Evolutionary conservation across 1,284 basidiomycete species (phyloP).

Genomic region (Naganishia albida): DNA sequence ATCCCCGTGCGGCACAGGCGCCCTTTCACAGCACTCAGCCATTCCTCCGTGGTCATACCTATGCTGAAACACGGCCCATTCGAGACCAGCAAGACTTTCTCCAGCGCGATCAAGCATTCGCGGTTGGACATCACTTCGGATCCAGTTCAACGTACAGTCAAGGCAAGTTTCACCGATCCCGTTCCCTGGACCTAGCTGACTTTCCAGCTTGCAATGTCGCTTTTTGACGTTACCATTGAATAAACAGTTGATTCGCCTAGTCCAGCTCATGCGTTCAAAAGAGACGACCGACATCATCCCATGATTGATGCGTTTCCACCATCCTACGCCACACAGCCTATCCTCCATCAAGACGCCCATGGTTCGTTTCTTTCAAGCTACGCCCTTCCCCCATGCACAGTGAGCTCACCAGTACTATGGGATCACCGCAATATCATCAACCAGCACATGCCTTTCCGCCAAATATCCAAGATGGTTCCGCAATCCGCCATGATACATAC

Average conservation of each 20-base stretch:
- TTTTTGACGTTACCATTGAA: too few species aligned
- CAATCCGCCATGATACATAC: background rate
- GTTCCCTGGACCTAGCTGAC: too few species aligned
- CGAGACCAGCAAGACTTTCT: background rate
- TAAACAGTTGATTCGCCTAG: conserved; percentile 19
- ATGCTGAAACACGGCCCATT: background rate
- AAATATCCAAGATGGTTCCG: background rate
- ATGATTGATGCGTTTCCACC: background rate
- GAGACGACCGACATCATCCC: background rate
- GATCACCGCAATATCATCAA: background rate
- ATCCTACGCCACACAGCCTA: background rate
- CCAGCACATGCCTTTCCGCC: background rate
- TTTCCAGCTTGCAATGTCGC: too few species aligned
- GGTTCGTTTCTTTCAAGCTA: background rate
- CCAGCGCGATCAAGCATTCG: background rate
- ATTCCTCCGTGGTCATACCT: background rate
- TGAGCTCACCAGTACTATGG: too few species aligned
- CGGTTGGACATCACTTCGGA: background rate
- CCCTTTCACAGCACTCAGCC: background rate
- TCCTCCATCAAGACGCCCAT: background rate
- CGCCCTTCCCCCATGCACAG: background rate
- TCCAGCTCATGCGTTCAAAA: background rate
- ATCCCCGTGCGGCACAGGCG: background rate
- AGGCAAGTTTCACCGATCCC: background rate
- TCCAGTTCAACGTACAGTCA: conserved; percentile 23